Conservation (phyloP, 352 stramenopile genomes). For the Phytophthora melonis region DNA sequence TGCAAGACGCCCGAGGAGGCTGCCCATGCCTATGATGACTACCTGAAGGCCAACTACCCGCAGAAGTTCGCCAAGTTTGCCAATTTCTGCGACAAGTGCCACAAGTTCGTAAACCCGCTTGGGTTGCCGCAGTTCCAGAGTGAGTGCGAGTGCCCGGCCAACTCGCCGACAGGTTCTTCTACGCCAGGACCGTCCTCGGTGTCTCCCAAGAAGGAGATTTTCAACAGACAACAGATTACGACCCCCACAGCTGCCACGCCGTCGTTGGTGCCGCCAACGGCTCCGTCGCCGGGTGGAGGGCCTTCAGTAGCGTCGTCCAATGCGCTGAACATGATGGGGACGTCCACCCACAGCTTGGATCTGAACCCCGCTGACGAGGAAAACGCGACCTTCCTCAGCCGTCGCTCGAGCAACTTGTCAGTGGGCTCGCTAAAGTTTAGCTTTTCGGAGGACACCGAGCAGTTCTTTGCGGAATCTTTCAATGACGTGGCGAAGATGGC, state of each 20-base stretch:
- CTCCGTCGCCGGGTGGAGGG: constrained; percentile 38
- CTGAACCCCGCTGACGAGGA: constrained; percentile 49
- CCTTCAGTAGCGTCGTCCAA: constrained; percentile 24
- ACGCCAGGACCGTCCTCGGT: constrained; percentile 21
- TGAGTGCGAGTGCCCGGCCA: constrained; percentile 73
- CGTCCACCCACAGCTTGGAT: constrained; percentile 43
- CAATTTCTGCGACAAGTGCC: constrained; percentile 88
- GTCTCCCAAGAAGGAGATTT: constrained; percentile 56
- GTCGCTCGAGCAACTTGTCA: constrained; percentile 71
- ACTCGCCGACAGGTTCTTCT: constrained; percentile 21
- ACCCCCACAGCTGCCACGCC: constrained; percentile 38
- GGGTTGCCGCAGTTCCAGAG: constrained; percentile 77
- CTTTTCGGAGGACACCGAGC: constrained; percentile 73
- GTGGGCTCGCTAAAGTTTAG: constrained; percentile 79
- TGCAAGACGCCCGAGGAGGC: constrained; percentile 90
- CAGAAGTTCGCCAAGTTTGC: constrained; percentile 89
- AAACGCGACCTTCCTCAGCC: constrained; percentile 41
- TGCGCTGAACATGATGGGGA: constrained; percentile 32
- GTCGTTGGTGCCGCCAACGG: constrained; percentile 40
- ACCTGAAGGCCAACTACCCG: constrained; percentile 83
- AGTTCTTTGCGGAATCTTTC: constrained; percentile 70
- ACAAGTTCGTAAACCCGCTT: constrained; percentile 85
- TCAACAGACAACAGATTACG: constrained; percentile 42
- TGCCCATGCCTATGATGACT: constrained; percentile 83
- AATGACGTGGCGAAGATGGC: constrained; percentile 58